These are phyloP conservation scores for Magnaporthiopsis poae DNA, from an alignment of 2,329 filamentous ascomycete genomes.

Conservation along the genomic window DNA sequence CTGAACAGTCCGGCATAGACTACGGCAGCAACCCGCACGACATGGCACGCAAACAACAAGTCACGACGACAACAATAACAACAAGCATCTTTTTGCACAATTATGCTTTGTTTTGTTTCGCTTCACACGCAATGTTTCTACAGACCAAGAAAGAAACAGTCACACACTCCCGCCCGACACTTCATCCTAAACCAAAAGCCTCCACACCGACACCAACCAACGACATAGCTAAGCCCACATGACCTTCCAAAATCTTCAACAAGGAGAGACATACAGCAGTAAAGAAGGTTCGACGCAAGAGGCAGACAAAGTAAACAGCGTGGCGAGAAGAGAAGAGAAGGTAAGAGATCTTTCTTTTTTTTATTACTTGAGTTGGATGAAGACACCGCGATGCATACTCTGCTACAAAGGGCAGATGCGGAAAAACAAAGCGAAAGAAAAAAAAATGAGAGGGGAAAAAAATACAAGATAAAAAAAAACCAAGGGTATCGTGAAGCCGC, in stretches of 20 bases:
- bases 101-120: neutral
- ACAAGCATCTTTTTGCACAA: neutral
- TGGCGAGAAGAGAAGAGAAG: neutral
- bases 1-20: no score
- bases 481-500: slow-evolving; percentile 19
- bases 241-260: neutral
- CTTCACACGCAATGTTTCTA: neutral
- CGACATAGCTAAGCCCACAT: neutral
- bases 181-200: neutral
- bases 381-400: neutral
- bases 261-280: neutral
- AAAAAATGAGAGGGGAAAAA: slow-evolving; percentile 4
- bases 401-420: neutral
- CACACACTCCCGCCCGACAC: neutral
- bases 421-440: neutral
- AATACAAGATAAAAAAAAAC: slow-evolving; percentile 9
- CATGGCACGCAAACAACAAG: no score
- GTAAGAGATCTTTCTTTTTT: neutral
- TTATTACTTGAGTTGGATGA: neutral
- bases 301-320: neutral
- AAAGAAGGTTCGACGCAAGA: neutral
- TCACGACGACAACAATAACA: neutral
- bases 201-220: neutral
- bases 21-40: no score
- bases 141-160: neutral